phyloP scores from a whole-genome alignment of 1,284 basidiomycete species.

The Xerocomus minutiporus region DNA sequence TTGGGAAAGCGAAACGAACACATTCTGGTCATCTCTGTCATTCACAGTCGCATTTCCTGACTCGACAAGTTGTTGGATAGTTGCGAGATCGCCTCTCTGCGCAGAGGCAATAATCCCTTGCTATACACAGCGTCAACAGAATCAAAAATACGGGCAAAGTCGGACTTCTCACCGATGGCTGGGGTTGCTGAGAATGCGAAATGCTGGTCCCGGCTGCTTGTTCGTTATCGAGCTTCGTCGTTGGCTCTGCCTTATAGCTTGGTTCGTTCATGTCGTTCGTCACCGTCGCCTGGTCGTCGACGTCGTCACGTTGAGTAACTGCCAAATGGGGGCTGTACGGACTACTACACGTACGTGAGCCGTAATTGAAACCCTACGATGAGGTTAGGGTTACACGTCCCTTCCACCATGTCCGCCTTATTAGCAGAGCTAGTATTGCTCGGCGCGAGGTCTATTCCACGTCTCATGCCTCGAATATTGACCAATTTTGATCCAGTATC shows the following conservation, averaged over 20 bases:
- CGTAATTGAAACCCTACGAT: slow-evolving; percentile 22
- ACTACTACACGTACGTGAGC: slow-evolving; percentile 4
- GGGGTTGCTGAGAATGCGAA: slow-evolving; percentile 20
- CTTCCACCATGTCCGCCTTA: slow-evolving; percentile 17
- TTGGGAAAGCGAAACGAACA: slow-evolving; percentile 37
- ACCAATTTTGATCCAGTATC: slow-evolving; percentile 30
- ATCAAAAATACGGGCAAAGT: neutral
- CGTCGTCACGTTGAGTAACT: slow-evolving; percentile 8
- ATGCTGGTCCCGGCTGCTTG: slow-evolving; percentile 31
- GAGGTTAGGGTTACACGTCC: slow-evolving; percentile 29
- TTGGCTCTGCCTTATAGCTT: slow-evolving; percentile 30
- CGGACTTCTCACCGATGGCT: slow-evolving; percentile 21
- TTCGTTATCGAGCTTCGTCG: slow-evolving; percentile 30
- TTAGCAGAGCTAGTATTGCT: slow-evolving; percentile 12
- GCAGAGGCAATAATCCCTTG: slow-evolving; percentile 78
- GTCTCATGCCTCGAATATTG: neutral
- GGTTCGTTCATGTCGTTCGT: slow-evolving; percentile 32
- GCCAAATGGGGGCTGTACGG: slow-evolving; percentile 5
- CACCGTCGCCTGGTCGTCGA: slow-evolving; percentile 2
- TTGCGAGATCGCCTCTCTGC: slow-evolving; percentile 78
- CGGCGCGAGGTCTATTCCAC: slow-evolving; percentile 21
- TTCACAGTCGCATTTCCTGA: slow-evolving; percentile 71
- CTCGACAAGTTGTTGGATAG: slow-evolving; percentile 67
- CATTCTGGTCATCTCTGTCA: slow-evolving; percentile 84
- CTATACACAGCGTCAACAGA: slow-evolving; percentile 19